Evolutionary conservation across 192 early-diverging fungal species (phyloP).

Genomic region (Backusella westeae): DNA sequence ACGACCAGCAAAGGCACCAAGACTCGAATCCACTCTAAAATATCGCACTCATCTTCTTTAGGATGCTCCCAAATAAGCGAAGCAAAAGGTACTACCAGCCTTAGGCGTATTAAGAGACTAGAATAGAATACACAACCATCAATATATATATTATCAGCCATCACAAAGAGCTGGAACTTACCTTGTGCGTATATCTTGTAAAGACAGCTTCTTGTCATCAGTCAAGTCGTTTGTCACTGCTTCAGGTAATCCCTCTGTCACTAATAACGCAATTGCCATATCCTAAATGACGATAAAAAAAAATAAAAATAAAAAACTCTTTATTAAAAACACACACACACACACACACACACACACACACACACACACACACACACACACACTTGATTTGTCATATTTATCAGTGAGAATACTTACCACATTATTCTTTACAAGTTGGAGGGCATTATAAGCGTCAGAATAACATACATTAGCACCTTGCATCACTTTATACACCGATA

Average conservation of each 20-base stretch:
- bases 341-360: background rate
- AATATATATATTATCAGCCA: background rate
- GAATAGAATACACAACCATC: background rate
- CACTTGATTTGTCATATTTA: background rate
- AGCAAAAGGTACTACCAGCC: constrained; percentile 44
- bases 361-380: background rate
- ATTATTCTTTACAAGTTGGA: constrained; percentile 31
- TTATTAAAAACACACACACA: background rate
- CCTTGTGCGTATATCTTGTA: constrained; percentile 39
- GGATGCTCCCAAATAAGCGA: constrained; percentile 50
- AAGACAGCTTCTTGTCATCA: background rate
- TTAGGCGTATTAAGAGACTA: constrained; percentile 45
- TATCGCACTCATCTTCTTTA: constrained; percentile 39
- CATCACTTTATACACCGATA: constrained; percentile 47
- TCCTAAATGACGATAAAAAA: constrained; percentile 19
- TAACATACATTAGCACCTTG: constrained; percentile 43
- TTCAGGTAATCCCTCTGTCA: constrained; percentile 27
- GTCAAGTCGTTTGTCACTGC: background rate
- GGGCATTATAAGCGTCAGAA: constrained; percentile 40
- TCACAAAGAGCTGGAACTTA: background rate
- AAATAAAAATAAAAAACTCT: background rate
- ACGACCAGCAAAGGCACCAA: constrained; percentile 43
- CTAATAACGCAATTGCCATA: constrained; percentile 28
- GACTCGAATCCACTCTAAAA: constrained; percentile 39
- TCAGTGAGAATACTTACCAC: constrained; percentile 11